Conservation (phyloP, 2,329 filamentous ascomycete species). For the Didymella arachidicola region DNA sequence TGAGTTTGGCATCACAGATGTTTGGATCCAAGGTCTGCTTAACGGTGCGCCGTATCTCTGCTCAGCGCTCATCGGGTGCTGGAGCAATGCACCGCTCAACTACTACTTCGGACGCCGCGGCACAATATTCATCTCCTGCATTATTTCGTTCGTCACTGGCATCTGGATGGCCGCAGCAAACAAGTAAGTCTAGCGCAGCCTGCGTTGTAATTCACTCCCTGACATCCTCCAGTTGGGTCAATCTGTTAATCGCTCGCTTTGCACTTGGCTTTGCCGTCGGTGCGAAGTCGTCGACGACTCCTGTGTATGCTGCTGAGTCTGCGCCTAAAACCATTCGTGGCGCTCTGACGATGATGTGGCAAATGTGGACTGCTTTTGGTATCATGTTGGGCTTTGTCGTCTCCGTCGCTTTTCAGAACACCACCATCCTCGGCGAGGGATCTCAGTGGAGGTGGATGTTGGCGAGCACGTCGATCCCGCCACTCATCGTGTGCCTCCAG, state of each 20-base stretch:
- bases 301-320: constrained; percentile 59
- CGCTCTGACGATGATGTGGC: constrained; percentile 62
- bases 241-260: constrained; percentile 43
- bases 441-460: constrained; percentile 47
- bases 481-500: constrained; percentile 41
- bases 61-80: constrained; percentile 53
- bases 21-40: constrained; percentile 41
- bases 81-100: constrained; percentile 46
- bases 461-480: constrained; percentile 43
- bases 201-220: neutral
- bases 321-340: constrained; percentile 59
- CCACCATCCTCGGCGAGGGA: constrained; percentile 34
- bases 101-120: constrained; percentile 43
- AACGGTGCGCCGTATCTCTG: constrained; percentile 44
- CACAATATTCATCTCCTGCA: constrained; percentile 45
- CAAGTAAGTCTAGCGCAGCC: constrained; percentile 19
- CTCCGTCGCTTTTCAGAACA: constrained; percentile 41
- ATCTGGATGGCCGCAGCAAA: constrained; percentile 45
- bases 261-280: constrained; percentile 46
- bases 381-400: constrained; percentile 48
- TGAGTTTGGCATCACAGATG: constrained; percentile 37
- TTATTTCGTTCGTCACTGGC: constrained; percentile 45
- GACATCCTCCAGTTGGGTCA: constrained; percentile 40
- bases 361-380: constrained; percentile 53
- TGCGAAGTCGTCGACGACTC: constrained; percentile 52